These are phyloP conservation scores for Xylaria sp. DNA, from an alignment of 495 filamentous ascomycete genomes.

Conservation along the genomic window DNA sequence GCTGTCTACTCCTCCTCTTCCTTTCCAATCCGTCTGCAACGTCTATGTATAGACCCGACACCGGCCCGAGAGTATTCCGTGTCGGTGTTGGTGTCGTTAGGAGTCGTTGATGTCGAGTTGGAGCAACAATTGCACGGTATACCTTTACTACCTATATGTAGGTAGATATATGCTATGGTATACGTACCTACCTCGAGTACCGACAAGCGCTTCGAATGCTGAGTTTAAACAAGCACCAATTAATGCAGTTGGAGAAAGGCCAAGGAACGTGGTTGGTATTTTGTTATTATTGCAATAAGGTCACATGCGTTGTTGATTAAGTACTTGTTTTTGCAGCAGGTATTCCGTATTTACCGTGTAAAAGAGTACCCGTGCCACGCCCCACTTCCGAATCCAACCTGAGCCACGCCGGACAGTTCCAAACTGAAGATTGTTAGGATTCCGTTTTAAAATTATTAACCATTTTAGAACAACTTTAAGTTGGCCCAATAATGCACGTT, in stretches of 20 bases:
- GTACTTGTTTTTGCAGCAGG: not conserved
- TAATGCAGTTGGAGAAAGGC: not conserved
- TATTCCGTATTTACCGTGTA: no score
- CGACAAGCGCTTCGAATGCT: conserved; percentile 1
- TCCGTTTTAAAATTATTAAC: conserved; percentile 4
- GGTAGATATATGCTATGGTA: no score
- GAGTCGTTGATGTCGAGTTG: not conserved
- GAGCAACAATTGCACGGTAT: not conserved
- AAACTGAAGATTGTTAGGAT: conserved; percentile 1
- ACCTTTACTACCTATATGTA: no score
- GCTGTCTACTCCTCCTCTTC: conserved; percentile 15
- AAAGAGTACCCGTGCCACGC: no score
- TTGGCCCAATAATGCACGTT: no score
- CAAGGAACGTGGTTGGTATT: not conserved
- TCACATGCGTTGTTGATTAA: not conserved
- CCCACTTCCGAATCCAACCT: no score
- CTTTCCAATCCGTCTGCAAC: not conserved
- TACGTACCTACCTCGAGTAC: not conserved
- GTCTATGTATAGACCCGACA: not conserved
- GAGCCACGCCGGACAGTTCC: not conserved
- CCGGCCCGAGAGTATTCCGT: not conserved
- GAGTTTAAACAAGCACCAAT: not conserved
- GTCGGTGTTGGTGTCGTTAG: not conserved
- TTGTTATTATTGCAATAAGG: not conserved
- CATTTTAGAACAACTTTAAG: not conserved